Conservation (phyloP, 164 flowering plant species). For the Euptelea pleiosperma region DNA sequence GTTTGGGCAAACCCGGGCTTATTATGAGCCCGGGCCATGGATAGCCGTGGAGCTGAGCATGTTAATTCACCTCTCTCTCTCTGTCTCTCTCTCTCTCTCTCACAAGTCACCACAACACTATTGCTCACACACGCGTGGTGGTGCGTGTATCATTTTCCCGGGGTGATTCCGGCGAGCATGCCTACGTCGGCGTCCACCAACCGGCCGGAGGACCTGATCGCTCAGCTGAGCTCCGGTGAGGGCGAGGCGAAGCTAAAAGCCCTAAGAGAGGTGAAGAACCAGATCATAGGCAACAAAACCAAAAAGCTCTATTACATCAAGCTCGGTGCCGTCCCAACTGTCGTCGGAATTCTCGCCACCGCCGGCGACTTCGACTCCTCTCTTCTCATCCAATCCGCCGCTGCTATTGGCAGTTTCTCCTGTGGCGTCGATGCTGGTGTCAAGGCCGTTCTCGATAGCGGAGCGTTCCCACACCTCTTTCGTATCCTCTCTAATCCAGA, state of each 20-base stretch:
- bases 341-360: conserved; percentile 45
- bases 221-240: conserved; percentile 45
- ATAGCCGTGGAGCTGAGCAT: too few relatives aligned
- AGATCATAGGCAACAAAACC: conserved; percentile 93
- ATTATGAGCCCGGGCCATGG: too few relatives aligned
- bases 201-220: conserved; percentile 51
- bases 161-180: conserved; percentile 31
- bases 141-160: conserved; percentile 12
- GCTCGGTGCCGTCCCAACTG: conserved; percentile 75
- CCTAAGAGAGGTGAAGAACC: conserved; percentile 83
- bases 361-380: conserved; percentile 25
- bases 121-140: background rate
- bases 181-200: conserved; percentile 36
- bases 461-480: conserved; percentile 58
- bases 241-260: conserved; percentile 54
- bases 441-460: conserved; percentile 71
- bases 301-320: conserved; percentile 82
- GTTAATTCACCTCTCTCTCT: conserved; percentile 2
- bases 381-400: conserved; percentile 73
- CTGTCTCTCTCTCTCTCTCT: background rate
- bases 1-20: too few relatives aligned
- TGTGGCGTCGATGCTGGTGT: conserved; percentile 90
- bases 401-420: conserved; percentile 88
- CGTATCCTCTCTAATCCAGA: conserved; percentile 53
- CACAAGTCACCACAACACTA: background rate